Evolutionary conservation across 2,329 filamentous ascomycete genomes (phyloP), one percentile per base, ranked within the genome.

Genomic region (Teratosphaeria gauchensis): DNA sequence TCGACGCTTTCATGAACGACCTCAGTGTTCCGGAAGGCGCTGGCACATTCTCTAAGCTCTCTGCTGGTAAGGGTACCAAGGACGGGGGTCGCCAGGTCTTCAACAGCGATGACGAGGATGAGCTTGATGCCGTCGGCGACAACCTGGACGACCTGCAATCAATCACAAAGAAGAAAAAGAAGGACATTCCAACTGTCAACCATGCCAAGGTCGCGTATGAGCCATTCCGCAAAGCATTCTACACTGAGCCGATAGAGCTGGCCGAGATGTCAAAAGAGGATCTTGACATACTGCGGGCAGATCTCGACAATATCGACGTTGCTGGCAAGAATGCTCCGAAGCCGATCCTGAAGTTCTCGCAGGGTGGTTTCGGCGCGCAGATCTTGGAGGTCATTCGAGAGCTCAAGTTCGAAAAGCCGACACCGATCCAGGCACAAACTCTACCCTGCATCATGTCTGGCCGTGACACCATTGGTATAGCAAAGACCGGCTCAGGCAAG

Each of bases 401-500:
- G 56, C 77, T 96, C 42, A 88, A 89, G 6, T 99, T 91, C 71
- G 88, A 95, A 58, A 88, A 86, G 69, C 92, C 94, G 0, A 97
- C 94, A 0, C 84, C 92, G 0, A 97, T 99, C 66, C 94, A 99
- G 74, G 87, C 92, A 74, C 94, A 99, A 74, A 94, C 94, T 2
- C 85, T 97, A 60, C 94, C 94, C 1, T 87, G 91, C 9, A 89
- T 96, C 68, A 96, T 97, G 89, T 95, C 92, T 31, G 94, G 94
- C 9, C 85, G 91, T 65, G 94, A 99, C 77, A 89, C 96, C 42
- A 90, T 99, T 63, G 94, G 92, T 64, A 91, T 99, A 56, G 94
- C 94, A 19, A 97, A 97, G 77, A 99, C 94, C 30, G 94, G 94
- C 4, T 97, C 94, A 30, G 94, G 94, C 72, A 99, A 99, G 77